Conservation (phyloP, 176 grass and related monocot species). For the Canna indica region DNA sequence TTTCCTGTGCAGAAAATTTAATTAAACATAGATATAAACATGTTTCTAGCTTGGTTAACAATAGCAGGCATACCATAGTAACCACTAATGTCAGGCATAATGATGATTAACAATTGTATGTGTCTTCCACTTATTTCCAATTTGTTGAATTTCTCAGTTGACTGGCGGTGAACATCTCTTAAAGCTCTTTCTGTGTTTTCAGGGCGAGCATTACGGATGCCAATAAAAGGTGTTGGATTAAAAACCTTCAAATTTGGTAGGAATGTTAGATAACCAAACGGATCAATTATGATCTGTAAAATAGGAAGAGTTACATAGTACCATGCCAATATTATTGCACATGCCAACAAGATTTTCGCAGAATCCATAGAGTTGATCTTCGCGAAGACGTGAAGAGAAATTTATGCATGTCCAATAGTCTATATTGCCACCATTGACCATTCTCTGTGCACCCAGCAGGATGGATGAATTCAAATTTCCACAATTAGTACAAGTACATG, state of each 20-base stretch:
- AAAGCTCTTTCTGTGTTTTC: constrained; percentile 38
- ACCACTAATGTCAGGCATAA: constrained; percentile 52
- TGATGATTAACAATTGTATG: constrained; percentile 51
- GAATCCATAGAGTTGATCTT: constrained; percentile 27
- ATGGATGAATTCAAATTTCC: neutral
- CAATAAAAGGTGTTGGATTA: constrained; percentile 33
- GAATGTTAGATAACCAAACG: constrained; percentile 4
- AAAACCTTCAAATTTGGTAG: constrained; percentile 30
- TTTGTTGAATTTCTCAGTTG: neutral
- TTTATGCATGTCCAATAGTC: constrained; percentile 41
- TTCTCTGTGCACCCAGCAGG: constrained; percentile 16
- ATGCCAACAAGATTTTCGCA: constrained; percentile 20
- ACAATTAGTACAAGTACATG: neutral
- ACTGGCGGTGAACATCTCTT: constrained; percentile 35
- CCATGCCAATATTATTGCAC: constrained; percentile 49
- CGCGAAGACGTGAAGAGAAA: constrained; percentile 32
- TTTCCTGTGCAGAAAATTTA: constrained; percentile 34
- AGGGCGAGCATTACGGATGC: constrained; percentile 12
- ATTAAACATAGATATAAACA: constrained; percentile 3
- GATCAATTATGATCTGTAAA: neutral
- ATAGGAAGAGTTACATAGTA: constrained; percentile 7
- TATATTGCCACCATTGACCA: constrained; percentile 39
- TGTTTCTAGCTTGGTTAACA: neutral
- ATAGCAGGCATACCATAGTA: constrained; percentile 49
- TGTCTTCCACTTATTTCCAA: constrained; percentile 1